Conservation (phyloP, 2,329 filamentous ascomycete species). For the Pseudocercospora musae region DNA sequence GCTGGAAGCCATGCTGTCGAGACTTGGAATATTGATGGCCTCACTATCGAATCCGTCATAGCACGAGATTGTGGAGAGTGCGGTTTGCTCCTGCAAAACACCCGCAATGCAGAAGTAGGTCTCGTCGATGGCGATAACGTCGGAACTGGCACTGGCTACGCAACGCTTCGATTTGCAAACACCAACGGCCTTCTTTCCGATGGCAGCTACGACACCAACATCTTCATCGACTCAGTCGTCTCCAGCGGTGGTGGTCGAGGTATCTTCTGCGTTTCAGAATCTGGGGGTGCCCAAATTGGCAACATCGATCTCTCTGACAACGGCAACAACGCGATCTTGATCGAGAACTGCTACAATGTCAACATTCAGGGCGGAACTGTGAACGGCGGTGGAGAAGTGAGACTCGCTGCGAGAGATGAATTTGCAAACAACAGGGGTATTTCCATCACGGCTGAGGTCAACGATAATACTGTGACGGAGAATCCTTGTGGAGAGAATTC, state of each 20-base stretch:
- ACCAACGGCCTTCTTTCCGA: slow-evolving; percentile 51
- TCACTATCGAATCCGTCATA: slow-evolving; percentile 52
- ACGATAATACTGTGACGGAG: slow-evolving; percentile 52
- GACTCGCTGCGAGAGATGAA: slow-evolving; percentile 52
- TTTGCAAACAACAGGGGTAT: slow-evolving; percentile 55
- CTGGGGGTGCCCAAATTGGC: slow-evolving; percentile 52
- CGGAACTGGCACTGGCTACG: slow-evolving; percentile 53
- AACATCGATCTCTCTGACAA: slow-evolving; percentile 52
- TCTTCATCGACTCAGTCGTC: slow-evolving; percentile 52
- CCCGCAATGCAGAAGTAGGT: slow-evolving; percentile 47
- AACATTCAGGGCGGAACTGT: slow-evolving; percentile 52
- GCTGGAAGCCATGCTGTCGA: slow-evolving; percentile 57
- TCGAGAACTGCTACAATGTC: slow-evolving; percentile 60
- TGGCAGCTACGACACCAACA: slow-evolving; percentile 52
- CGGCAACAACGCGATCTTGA: slow-evolving; percentile 54
- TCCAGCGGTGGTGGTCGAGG: slow-evolving; percentile 57
- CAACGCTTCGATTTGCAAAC: slow-evolving; percentile 57
- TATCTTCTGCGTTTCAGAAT: slow-evolving; percentile 57
- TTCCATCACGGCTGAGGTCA: slow-evolving; percentile 49
- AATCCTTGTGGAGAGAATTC: slow-evolving; percentile 55
- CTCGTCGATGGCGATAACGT: slow-evolving; percentile 58
- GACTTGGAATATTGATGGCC: slow-evolving; percentile 58
- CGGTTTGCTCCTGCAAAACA: slow-evolving; percentile 56
- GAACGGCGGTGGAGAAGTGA: slow-evolving; percentile 55
- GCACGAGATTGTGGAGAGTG: slow-evolving; percentile 55